phyloP scores from a whole-genome alignment of 176 grass and related monocot species.

The Elaeis guineensis region DNA sequence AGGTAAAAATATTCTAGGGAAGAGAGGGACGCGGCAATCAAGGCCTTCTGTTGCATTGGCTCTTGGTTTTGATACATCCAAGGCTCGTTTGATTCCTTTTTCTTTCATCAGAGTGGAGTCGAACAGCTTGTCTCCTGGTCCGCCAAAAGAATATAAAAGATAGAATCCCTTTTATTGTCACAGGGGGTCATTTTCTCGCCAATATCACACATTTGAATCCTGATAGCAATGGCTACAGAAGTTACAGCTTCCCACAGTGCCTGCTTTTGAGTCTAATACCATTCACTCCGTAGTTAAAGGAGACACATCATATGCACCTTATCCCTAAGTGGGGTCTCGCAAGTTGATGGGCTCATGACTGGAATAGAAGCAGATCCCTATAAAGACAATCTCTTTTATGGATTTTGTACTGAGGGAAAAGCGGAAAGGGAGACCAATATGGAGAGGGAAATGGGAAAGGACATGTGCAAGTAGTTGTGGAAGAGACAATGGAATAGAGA shows the following conservation, averaged over 20 bases:
- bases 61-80: background rate
- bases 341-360: background rate
- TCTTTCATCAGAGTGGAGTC: background rate
- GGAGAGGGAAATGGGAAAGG: background rate
- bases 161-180: background rate
- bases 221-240: background rate
- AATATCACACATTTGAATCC: background rate
- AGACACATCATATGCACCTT: too few relatives aligned
- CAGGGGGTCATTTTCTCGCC: background rate
- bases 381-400: background rate
- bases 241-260: background rate
- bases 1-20: background rate
- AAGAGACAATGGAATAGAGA: too few relatives aligned
- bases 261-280: background rate
- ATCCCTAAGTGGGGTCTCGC: background rate
- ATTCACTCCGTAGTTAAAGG: too few relatives aligned
- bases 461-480: background rate
- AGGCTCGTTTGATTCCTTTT: background rate
- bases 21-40: background rate
- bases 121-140: background rate
- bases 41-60: background rate
- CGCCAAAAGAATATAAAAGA: background rate
- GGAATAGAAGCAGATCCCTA: background rate
- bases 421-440: slow-evolving; percentile 1
- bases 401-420: background rate